These are phyloP conservation scores for Candida gorgasii DNA, from an alignment of 805 yeast species.

Conservation along the genomic window DNA sequence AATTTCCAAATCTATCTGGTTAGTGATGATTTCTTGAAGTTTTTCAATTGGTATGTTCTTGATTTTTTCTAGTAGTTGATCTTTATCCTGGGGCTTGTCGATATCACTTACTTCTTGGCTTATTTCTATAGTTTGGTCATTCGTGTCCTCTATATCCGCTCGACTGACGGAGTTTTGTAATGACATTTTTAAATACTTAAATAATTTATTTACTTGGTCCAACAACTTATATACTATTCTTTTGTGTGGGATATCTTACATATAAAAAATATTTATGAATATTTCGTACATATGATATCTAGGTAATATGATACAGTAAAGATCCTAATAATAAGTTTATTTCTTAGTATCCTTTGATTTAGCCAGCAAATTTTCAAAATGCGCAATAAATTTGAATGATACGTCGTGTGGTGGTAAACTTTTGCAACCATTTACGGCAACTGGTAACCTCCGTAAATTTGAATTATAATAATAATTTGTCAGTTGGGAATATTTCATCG, in stretches of 20 bases:
- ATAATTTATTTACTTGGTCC: slow-evolving; percentile 1
- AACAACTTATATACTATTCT: not conserved
- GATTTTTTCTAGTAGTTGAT: slow-evolving; percentile 10
- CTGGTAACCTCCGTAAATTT: too few species aligned
- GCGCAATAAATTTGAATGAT: slow-evolving; percentile 7
- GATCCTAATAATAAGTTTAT: not conserved
- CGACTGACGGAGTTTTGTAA: not conserved
- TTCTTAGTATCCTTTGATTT: slow-evolving; percentile 2
- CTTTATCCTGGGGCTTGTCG: slow-evolving; percentile 1
- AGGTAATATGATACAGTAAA: too few species aligned
- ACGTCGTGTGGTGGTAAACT: slow-evolving; percentile 3
- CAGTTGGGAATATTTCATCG: slow-evolving; percentile 9
- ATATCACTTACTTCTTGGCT: not conserved
- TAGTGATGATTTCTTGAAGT: slow-evolving; percentile 34
- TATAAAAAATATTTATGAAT: not conserved
- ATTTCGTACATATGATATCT: not conserved
- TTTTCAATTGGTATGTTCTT: slow-evolving; percentile 25
- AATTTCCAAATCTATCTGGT: slow-evolving; percentile 60
- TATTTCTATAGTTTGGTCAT: not conserved
- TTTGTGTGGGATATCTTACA: not conserved
- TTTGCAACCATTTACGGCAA: slow-evolving; percentile 7
- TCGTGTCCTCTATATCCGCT: slow-evolving; percentile 10
- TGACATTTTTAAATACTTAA: slow-evolving; percentile 11
- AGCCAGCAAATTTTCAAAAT: slow-evolving; percentile 10
- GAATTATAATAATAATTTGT: slow-evolving; percentile 4